Evolutionary conservation across 495 filamentous ascomycete genomes (phyloP), one percentile per base, ranked within the genome.

Genomic region (Lasiosphaeria hispida): DNA sequence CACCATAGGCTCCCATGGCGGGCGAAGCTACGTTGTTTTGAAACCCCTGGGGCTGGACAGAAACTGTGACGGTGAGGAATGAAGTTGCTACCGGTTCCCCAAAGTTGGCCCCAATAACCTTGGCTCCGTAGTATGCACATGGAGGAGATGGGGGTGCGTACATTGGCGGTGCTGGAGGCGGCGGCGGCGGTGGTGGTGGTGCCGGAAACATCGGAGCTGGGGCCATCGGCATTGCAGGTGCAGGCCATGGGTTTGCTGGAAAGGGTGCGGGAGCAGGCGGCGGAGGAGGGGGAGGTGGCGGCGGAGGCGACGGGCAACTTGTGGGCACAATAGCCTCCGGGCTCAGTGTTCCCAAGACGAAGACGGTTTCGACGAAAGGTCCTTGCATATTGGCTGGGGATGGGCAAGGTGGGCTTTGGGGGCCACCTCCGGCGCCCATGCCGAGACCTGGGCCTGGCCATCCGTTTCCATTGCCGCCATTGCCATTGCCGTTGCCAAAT

Each of bases 21-120:
- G 23, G 23, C 23, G 57, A 36, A 15, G 48, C 18, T 34, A 41
- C 37, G 9, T 53, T 36, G 13, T 55, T 37, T 17, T 55, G 45
- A 18, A 52, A 38, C 1, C 7, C 43, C 38, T 40, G 44, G 23
- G 23, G 23, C 43, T 38, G 59, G 44, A 57, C 41, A 35, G 55
- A 14, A 17, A 62, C 39, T 9, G 59, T 62, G 36, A 62, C 48
- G 7, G 63, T 65, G 40, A 62, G 48, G 37, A 65, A 63, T 15
- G 56, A 55, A 3, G 50, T 52, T 36, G 61, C 37, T 35, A n/a
- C 45, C 7, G 39, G 35, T 34, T 11, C 37, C 15, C 51, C 36
- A 14, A 18, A n/a, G 11, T 47, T 23, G 10, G 48, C 15, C 15
- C 18, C 58, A 3, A 37, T 55, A 35, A 23, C 49, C 18, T 58